Conservation (phyloP, 1,284 basidiomycete species). For the Ustilago tritici region DNA sequence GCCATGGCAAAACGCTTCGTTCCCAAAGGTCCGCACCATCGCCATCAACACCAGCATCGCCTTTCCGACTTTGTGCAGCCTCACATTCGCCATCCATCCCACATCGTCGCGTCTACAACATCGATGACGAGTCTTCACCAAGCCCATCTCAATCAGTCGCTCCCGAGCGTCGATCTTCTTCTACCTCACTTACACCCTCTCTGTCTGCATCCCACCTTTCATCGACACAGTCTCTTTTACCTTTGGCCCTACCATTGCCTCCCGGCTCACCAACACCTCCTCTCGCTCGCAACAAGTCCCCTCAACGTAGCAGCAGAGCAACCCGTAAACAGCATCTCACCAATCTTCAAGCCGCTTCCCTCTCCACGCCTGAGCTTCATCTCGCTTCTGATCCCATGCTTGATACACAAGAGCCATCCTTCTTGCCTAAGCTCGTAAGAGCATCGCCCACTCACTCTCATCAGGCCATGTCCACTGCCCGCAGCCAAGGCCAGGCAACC, state of each 20-base stretch:
- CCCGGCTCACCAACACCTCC: constrained; percentile 22
- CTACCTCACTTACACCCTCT: constrained; percentile 26
- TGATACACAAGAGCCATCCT: constrained; percentile 48
- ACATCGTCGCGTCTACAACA: constrained; percentile 42
- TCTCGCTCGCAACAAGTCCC: constrained; percentile 31
- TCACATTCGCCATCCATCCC: constrained; percentile 36
- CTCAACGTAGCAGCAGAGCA: constrained; percentile 34
- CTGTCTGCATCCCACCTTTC: constrained; percentile 28
- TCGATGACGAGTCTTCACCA: constrained; percentile 22
- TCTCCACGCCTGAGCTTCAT: constrained; percentile 60
- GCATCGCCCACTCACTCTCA: constrained; percentile 25
- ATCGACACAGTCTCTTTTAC: constrained; percentile 16
- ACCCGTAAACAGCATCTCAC: constrained; percentile 44
- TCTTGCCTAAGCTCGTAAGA: constrained; percentile 45
- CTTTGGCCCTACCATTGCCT: constrained; percentile 17
- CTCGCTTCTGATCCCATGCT: constrained; percentile 58
- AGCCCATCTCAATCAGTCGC: constrained; percentile 7
- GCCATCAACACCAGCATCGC: constrained; percentile 27
- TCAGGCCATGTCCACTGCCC: constrained; percentile 27
- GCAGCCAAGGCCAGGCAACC: constrained; percentile 8
- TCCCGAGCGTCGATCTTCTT: constrained; percentile 13
- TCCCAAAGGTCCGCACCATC: constrained; percentile 33
- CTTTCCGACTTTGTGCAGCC: constrained; percentile 20
- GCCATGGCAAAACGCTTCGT: constrained; percentile 24
- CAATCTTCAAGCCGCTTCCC: constrained; percentile 54